phyloP scores from a whole-genome alignment of 352 stramenopile species.

The Phytophthora idaei region DNA sequence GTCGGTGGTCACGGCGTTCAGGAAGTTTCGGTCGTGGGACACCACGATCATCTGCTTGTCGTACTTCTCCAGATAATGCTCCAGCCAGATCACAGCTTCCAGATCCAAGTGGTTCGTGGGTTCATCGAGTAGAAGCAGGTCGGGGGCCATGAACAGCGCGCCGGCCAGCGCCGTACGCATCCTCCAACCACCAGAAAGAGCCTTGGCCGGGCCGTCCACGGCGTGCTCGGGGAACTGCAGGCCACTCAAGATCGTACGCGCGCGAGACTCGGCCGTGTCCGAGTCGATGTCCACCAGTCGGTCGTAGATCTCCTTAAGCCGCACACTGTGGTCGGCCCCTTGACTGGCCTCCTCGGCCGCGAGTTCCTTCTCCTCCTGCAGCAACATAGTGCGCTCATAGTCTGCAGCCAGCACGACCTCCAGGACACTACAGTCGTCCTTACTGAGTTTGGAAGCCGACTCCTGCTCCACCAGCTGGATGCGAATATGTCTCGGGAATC shows the following conservation, averaged over 20 bases:
- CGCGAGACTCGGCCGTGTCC: constrained; percentile 90
- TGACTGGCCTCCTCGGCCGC: constrained; percentile 33
- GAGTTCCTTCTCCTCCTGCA: constrained; percentile 95
- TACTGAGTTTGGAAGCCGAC: constrained; percentile 82
- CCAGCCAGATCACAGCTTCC: constrained; percentile 92
- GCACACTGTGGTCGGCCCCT: constrained; percentile 51
- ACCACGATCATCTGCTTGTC: constrained; percentile 95
- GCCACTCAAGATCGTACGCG: constrained; percentile 91
- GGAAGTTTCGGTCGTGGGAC: constrained; percentile 95
- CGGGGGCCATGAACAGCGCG: constrained; percentile 94
- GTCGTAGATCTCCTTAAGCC: constrained; percentile 86
- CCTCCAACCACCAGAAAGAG: constrained; percentile 93
- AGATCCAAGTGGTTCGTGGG: constrained; percentile 94
- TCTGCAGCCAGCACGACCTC: constrained; percentile 95
- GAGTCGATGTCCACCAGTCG: constrained; percentile 90
- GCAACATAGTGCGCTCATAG: constrained; percentile 92
- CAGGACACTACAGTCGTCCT: constrained; percentile 89
- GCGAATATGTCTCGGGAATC: constrained; percentile 95
- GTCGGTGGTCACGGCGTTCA: constrained; percentile 97
- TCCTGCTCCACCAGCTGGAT: constrained; percentile 97
- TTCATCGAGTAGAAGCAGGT: constrained; percentile 96
- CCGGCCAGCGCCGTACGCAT: constrained; percentile 95
- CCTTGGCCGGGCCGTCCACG: constrained; percentile 90
- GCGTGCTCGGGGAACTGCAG: constrained; percentile 94
- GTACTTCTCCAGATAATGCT: constrained; percentile 92